phyloP scores from a whole-genome alignment of 495 filamentous ascomycete genomes.

The Tuber brumale region DNA sequence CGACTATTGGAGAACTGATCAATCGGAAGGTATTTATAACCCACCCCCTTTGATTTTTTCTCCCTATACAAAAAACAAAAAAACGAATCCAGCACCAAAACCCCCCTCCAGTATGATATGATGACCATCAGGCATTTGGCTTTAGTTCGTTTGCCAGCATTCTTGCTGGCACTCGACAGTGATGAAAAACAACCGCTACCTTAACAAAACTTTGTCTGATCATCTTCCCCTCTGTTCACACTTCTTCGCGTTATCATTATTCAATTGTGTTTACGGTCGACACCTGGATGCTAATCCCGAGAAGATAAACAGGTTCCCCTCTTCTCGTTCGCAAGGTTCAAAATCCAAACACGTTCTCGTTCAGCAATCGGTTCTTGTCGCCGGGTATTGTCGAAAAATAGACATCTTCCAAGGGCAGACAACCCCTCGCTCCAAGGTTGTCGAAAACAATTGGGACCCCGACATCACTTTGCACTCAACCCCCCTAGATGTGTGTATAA shows the following conservation, averaged over 20 bases:
- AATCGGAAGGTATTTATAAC: not conserved
- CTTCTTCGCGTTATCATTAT: not conserved
- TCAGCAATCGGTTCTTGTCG: not conserved
- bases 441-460: not conserved
- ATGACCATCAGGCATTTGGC: slow-evolving; percentile 44
- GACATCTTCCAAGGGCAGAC: not conserved
- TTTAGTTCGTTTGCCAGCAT: slow-evolving; percentile 39
- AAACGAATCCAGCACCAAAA: slow-evolving; percentile 9
- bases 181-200: slow-evolving; percentile 45
- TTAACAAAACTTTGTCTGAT: slow-evolving; percentile 42
- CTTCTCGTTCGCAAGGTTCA: not conserved
- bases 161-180: slow-evolving; percentile 36
- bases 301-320: not conserved
- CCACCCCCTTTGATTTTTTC: not conserved
- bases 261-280: not conserved
- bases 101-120: slow-evolving; percentile 26
- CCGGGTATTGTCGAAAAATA: not conserved
- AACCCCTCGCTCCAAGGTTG: not conserved
- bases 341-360: not conserved
- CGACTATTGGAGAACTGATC: not conserved
- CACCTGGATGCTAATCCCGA: not conserved
- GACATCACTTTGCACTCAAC: not conserved
- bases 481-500: not conserved
- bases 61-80: not conserved
- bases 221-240: slow-evolving; percentile 10